Conservation (phyloP, 768 basidiomycete species). For the Lyophyllum shimeji region DNA sequence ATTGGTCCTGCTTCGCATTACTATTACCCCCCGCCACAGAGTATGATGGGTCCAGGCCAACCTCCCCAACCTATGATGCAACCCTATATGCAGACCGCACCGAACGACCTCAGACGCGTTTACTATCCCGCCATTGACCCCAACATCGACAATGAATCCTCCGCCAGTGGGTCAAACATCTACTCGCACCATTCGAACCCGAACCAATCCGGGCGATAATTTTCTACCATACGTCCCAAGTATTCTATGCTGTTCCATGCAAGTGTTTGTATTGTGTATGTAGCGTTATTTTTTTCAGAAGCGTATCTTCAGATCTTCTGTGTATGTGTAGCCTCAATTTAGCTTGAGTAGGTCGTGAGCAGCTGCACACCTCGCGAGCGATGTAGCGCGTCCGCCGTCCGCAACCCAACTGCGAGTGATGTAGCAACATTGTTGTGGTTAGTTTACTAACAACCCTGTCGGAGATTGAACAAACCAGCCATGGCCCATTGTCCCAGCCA, state of each 20-base stretch:
- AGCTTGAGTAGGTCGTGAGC: not conserved
- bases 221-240: not conserved
- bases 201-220: conserved; percentile 9
- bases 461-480: not conserved
- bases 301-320: not conserved
- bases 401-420: too few species aligned
- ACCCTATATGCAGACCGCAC: conserved; percentile 16
- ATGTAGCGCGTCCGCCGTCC: too few species aligned
- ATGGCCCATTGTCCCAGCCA: not conserved
- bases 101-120: conserved; percentile 10
- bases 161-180: conserved; percentile 4
- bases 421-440: not conserved
- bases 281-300: conserved; percentile 4
- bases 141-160: conserved; percentile 20
- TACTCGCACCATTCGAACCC: conserved; percentile 2
- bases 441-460: conserved; percentile 1
- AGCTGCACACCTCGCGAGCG: too few species aligned
- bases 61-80: conserved; percentile 21
- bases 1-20: conserved; percentile 13
- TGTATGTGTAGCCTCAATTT: conserved; percentile 8
- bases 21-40: conserved; percentile 17
- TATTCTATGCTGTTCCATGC: conserved; percentile 3
- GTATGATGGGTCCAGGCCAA: conserved; percentile 22
- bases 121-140: conserved; percentile 44
- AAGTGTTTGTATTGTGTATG: conserved; percentile 12